Conservation (phyloP, 2,329 filamentous ascomycete species). For the Penicillium digitatum region DNA sequence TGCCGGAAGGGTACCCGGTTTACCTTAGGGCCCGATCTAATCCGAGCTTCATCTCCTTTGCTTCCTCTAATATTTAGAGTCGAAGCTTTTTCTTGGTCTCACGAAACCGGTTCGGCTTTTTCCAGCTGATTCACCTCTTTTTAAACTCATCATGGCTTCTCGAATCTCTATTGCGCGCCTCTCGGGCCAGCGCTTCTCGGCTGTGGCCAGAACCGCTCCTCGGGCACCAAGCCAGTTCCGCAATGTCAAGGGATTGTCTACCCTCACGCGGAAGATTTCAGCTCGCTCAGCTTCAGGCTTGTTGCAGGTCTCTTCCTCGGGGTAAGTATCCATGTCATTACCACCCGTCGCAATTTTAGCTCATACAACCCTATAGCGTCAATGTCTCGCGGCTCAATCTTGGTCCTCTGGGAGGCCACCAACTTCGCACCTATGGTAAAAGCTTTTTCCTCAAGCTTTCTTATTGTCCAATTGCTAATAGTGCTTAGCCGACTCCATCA, state of each 20-base stretch:
- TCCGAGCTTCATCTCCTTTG: conserved; percentile 8
- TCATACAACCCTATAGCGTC: conserved; percentile 14
- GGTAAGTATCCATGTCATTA: conserved; percentile 20
- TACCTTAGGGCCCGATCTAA: conserved; percentile 7
- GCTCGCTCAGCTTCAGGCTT: conserved; percentile 22
- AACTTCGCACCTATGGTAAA: conserved; percentile 39
- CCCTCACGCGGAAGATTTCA: conserved; percentile 20
- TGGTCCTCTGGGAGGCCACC: conserved; percentile 27
- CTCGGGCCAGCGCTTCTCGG: conserved; percentile 31
- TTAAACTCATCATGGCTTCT: conserved; percentile 35
- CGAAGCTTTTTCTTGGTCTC: not conserved
- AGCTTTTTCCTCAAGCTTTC: not conserved
- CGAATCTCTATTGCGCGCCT: conserved; percentile 38
- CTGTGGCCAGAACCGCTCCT: conserved; percentile 27
- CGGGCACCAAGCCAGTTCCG: conserved; percentile 25
- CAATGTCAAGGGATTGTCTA: conserved; percentile 28
- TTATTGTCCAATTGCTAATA: not conserved
- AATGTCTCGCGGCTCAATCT: conserved; percentile 26
- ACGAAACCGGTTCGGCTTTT: not conserved
- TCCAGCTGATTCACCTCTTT: not conserved
- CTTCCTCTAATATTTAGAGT: not conserved
- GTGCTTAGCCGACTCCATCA: conserved; percentile 65
- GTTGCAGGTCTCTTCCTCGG: conserved; percentile 21
- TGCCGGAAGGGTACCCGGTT: conserved; percentile 9
- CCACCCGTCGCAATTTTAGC: conserved; percentile 5